Conservation (phyloP, 2,329 filamentous ascomycete genomes). For the Xylariaceae sp. region DNA sequence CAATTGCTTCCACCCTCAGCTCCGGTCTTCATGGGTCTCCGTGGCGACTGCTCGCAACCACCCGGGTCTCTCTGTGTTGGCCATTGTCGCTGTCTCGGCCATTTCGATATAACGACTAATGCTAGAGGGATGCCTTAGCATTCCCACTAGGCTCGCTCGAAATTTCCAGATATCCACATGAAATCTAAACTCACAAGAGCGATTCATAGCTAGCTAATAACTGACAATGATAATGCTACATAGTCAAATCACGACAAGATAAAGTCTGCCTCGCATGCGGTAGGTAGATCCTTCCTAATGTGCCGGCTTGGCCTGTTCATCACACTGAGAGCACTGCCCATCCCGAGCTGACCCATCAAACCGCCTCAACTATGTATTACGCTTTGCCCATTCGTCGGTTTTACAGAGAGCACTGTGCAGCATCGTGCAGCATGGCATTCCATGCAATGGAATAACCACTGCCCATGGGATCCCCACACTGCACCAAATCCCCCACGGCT, state of each 20-base stretch:
- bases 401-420: slow-evolving; percentile 8
- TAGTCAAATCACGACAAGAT: not conserved
- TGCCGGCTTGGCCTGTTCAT: slow-evolving; percentile 27
- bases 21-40: too few relatives aligned
- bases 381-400: slow-evolving; percentile 1
- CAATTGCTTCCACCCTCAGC: too few relatives aligned
- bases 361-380: slow-evolving; percentile 9
- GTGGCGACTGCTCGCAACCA: too few relatives aligned
- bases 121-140: too few relatives aligned
- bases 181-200: not conserved
- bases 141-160: too few relatives aligned
- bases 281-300: slow-evolving; percentile 29
- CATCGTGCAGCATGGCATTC: slow-evolving; percentile 17
- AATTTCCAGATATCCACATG: slow-evolving; percentile 23
- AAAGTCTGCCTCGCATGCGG: slow-evolving; percentile 9
- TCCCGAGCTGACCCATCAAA: not conserved
- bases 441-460: slow-evolving; percentile 4
- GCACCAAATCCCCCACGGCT: slow-evolving; percentile 16
- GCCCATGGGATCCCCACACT: slow-evolving; percentile 18
- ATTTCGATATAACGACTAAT: too few relatives aligned
- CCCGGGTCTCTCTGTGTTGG: too few relatives aligned
- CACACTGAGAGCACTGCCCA: not conserved
- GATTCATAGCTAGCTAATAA: not conserved
- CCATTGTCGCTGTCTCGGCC: too few relatives aligned
- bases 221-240: not conserved